Evolutionary conservation across 208 protist genomes (phyloP).

Genomic region (Novymonas esmeraldas): DNA sequence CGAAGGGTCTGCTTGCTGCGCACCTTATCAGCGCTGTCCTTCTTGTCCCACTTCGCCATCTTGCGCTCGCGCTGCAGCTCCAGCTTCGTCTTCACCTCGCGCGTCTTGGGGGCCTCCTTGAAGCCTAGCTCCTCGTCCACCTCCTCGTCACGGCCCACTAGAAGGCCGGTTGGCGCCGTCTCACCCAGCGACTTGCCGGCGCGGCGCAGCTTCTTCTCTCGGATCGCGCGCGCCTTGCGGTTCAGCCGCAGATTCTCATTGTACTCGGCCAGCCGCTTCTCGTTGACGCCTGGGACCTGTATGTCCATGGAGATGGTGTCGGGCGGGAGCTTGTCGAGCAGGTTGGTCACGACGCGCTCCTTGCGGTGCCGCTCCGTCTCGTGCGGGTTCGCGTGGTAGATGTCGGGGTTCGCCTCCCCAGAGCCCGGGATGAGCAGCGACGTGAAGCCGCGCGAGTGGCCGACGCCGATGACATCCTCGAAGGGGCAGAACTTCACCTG

Average conservation of each 20-base stretch:
- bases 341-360: slow-evolving; percentile 81
- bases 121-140: slow-evolving; percentile 86
- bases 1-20: slow-evolving; percentile 88
- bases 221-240: slow-evolving; percentile 78
- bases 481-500: slow-evolving; percentile 88
- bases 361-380: slow-evolving; percentile 92
- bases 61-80: slow-evolving; percentile 77
- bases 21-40: slow-evolving; percentile 88
- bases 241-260: slow-evolving; percentile 84
- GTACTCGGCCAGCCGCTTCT: slow-evolving; percentile 79
- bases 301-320: slow-evolving; percentile 93
- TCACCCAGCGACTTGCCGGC: slow-evolving; percentile 56
- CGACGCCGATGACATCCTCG: slow-evolving; percentile 90
- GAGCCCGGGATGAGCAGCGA: slow-evolving; percentile 89
- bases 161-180: slow-evolving; percentile 20
- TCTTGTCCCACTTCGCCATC: slow-evolving; percentile 91
- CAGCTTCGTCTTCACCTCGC: slow-evolving; percentile 72
- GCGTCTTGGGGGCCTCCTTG: slow-evolving; percentile 74
- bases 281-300: slow-evolving; percentile 82
- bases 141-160: slow-evolving; percentile 69
- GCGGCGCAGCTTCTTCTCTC: slow-evolving; percentile 84
- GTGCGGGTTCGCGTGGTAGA: slow-evolving; percentile 94
- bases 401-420: slow-evolving; percentile 93
- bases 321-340: slow-evolving; percentile 94
- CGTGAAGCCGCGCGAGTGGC: slow-evolving; percentile 89